Evolutionary conservation across 805 yeast species (phyloP), one percentile per base, ranked within the genome.

Genomic region (Yarrowia yakushimensis): DNA sequence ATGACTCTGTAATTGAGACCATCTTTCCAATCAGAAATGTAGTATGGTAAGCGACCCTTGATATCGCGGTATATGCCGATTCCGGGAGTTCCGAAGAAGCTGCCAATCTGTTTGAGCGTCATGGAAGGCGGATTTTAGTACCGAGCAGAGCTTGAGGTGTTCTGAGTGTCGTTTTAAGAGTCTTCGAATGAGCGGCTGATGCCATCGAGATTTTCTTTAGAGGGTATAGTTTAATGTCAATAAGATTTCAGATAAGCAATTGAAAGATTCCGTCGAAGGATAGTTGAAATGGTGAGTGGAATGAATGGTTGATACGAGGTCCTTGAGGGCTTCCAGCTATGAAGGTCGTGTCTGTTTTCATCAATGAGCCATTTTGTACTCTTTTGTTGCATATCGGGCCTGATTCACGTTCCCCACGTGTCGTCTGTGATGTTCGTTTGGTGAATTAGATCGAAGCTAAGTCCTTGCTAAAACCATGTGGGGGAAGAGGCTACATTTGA

Each of bases 1-100:
- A 93, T 77, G 13, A 92, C 96, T 69, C 99, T 75, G 72, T 94
- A 94, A 70, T 89, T 86, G 74, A 81, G 78, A 0, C 93, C 93
- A 76, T 93, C 98, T 15, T 69, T 80, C 84, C 93, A 86, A 72
- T 93, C 98, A 1, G 90, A 82, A 54, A 67, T 61, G 70, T 93
- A 93, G 68, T 79, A 82, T 0, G 97, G 97, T 7, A 82, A 45
- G 43, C 90, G 72, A 13, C 72, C 72, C 36, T 71, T 71, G 28
- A 86, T 67, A 66, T 86, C 92, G 31, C 75, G 74, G 62, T 73
- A 73, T 30, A 86, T 79, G 7, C 91, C 91, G 72, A 9, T 84
- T 82, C 36, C 71, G 23, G 71, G 71, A 9, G 64, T 57, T 7
- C 69, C 65, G 48, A 68, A 67, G 25, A 61, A 52, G n/a, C 17